phyloP scores from a whole-genome alignment of 2,329 filamentous ascomycete species.

The Aspergillus glaucus region DNA sequence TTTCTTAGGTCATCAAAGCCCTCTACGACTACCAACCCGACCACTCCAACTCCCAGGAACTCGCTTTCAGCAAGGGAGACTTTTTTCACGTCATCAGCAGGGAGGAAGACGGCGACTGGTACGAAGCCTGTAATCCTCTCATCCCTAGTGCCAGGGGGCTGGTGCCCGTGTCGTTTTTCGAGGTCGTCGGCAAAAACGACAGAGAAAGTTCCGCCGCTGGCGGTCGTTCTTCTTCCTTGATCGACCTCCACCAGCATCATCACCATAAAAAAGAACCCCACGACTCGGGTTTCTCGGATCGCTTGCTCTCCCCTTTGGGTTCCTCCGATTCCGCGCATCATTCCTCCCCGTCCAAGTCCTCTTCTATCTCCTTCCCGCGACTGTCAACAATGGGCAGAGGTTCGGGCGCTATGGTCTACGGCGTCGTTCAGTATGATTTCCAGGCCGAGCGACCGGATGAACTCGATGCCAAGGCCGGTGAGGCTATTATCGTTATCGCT shows the following conservation, averaged over 20 bases:
- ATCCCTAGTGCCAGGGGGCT: slow-evolving; percentile 78
- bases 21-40: slow-evolving; percentile 86
- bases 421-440: slow-evolving; percentile 96
- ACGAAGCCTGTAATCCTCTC: slow-evolving; percentile 94
- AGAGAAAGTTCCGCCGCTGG: slow-evolving; percentile 62
- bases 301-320: slow-evolving; percentile 34
- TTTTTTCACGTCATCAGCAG: slow-evolving; percentile 97
- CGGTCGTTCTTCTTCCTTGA: slow-evolving; percentile 31
- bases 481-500: slow-evolving; percentile 96
- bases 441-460: slow-evolving; percentile 92
- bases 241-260: background rate
- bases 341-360: slow-evolving; percentile 1
- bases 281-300: slow-evolving; percentile 80
- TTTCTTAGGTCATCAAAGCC: slow-evolving; percentile 79
- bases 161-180: slow-evolving; percentile 91
- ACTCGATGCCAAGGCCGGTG: slow-evolving; percentile 86
- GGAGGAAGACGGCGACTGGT: slow-evolving; percentile 93
- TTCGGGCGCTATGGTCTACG: slow-evolving; percentile 84
- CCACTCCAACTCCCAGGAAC: slow-evolving; percentile 60
- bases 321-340: slow-evolving; percentile 21
- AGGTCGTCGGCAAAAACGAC: slow-evolving; percentile 84
- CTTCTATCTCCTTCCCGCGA: slow-evolving; percentile 18
- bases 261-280: slow-evolving; percentile 60
- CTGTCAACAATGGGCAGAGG: slow-evolving; percentile 46
- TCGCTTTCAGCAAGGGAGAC: slow-evolving; percentile 89